Evolutionary conservation across 768 basidiomycete genomes (phyloP).

Genomic region (Phanerochaete sordida): DNA sequence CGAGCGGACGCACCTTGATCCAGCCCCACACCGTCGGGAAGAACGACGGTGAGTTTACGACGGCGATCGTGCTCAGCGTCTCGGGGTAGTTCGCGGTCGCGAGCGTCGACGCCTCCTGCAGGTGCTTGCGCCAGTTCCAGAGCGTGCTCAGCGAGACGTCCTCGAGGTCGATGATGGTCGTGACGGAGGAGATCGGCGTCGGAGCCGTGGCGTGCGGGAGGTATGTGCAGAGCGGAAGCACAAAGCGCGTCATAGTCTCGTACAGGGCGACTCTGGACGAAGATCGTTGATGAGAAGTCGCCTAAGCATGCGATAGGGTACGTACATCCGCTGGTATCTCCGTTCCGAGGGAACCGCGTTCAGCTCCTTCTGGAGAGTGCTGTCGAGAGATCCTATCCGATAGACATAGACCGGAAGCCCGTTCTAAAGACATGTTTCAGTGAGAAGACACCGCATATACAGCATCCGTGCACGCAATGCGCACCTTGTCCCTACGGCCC

Average conservation of each 20-base stretch:
- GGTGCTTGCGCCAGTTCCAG: constrained; percentile 68
- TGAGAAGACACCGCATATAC: background rate
- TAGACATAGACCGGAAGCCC: constrained; percentile 79
- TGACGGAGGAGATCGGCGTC: constrained; percentile 57
- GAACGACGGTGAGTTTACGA: constrained; percentile 81
- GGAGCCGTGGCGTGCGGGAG: constrained; percentile 50
- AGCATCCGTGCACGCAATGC: background rate
- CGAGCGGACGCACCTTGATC: constrained; percentile 54
- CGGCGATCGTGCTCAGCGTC: constrained; percentile 59
- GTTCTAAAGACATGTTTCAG: constrained; percentile 37
- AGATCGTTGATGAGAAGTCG: background rate
- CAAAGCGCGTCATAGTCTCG: constrained; percentile 65
- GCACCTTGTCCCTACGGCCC: constrained; percentile 70
- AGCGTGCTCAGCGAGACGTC: constrained; percentile 57
- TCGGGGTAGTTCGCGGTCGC: constrained; percentile 84
- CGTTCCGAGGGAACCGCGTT: constrained; percentile 48
- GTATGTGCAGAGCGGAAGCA: constrained; percentile 57
- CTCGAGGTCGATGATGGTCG: constrained; percentile 71
- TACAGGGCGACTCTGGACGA: constrained; percentile 53
- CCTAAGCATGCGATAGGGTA: constrained; percentile 3
- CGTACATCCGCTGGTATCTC: constrained; percentile 70
- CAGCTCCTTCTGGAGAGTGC: constrained; percentile 55
- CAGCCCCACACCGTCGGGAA: constrained; percentile 83
- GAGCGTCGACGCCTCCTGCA: constrained; percentile 71
- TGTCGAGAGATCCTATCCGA: constrained; percentile 56